phyloP scores from a whole-genome alignment of 208 protist genomes.

The Naegleria lovaniensis region DNA sequence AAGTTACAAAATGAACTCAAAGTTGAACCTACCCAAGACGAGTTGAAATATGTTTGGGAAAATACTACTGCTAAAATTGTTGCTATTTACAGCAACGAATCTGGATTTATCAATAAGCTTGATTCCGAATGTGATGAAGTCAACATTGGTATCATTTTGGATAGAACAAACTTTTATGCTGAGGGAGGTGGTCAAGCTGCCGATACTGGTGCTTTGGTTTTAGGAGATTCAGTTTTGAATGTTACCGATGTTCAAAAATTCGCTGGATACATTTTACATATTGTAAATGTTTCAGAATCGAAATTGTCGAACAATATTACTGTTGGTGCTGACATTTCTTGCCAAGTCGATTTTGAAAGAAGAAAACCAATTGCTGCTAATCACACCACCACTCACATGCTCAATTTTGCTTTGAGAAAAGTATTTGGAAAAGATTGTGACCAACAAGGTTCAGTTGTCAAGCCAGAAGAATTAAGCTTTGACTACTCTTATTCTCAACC shows the following conservation, averaged over 20 bases:
- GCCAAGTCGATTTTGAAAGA: constrained; percentile 78
- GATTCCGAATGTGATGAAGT: constrained; percentile 46
- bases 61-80: constrained; percentile 38
- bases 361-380: constrained; percentile 75
- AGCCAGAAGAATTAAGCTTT: constrained; percentile 85
- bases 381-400: constrained; percentile 93
- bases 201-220: constrained; percentile 80
- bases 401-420: constrained; percentile 90
- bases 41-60: constrained; percentile 83
- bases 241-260: constrained; percentile 82
- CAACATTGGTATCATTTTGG: constrained; percentile 79
- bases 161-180: constrained; percentile 93
- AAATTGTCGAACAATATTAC: constrained; percentile 51
- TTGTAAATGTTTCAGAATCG: constrained; percentile 65
- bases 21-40: constrained; percentile 80
- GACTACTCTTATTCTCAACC: constrained; percentile 83
- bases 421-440: constrained; percentile 74
- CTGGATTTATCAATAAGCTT: constrained; percentile 57
- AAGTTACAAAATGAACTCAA: constrained; percentile 61
- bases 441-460: constrained; percentile 84
- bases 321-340: constrained; percentile 55
- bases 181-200: constrained; percentile 94
- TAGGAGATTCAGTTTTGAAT: constrained; percentile 61
- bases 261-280: constrained; percentile 92
- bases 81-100: constrained; percentile 60